These are phyloP conservation scores for Coccomyxa sp. DNA, from an alignment of 139 green algal species.

Conservation along the genomic window DNA sequence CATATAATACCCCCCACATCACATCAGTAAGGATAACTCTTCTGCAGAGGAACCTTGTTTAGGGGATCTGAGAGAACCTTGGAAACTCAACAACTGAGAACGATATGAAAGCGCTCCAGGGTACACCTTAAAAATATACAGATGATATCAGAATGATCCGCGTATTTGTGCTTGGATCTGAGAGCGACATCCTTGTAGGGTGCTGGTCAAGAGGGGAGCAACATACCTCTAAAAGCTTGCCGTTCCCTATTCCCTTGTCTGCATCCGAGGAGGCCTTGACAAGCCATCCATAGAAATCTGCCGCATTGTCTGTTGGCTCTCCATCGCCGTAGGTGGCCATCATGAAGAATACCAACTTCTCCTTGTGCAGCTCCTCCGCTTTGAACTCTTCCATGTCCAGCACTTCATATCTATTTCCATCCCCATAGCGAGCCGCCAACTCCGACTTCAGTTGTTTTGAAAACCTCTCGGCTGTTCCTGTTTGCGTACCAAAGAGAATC, in stretches of 20 bases:
- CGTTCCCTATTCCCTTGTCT: slow-evolving; percentile 4
- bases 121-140: no score
- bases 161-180: no score
- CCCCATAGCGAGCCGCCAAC: slow-evolving; percentile 43
- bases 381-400: slow-evolving; percentile 34
- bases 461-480: slow-evolving; percentile 89
- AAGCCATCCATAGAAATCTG: slow-evolving; percentile 83
- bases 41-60: not conserved
- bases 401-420: slow-evolving; percentile 15
- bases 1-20: not conserved
- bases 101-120: no score
- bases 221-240: slow-evolving; percentile 43
- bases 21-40: not conserved
- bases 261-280: slow-evolving; percentile 39
- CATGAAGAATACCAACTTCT: slow-evolving; percentile 75
- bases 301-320: slow-evolving; percentile 90
- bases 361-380: slow-evolving; percentile 41
- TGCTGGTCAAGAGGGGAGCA: no score
- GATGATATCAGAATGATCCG: no score
- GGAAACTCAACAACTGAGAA: not conserved
- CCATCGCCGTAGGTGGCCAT: slow-evolving; percentile 97
- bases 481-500: slow-evolving; percentile 75
- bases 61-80: not conserved
- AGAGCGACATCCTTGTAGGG: no score
- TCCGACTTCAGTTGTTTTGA: slow-evolving; percentile 67